A percentile compares a stretch with the other conserved stretches of the same genome.
These are phyloP conservation scores for Fraxinus paxiana DNA, from an alignment of 305 asterid species.

Conservation along the genomic window DNA sequence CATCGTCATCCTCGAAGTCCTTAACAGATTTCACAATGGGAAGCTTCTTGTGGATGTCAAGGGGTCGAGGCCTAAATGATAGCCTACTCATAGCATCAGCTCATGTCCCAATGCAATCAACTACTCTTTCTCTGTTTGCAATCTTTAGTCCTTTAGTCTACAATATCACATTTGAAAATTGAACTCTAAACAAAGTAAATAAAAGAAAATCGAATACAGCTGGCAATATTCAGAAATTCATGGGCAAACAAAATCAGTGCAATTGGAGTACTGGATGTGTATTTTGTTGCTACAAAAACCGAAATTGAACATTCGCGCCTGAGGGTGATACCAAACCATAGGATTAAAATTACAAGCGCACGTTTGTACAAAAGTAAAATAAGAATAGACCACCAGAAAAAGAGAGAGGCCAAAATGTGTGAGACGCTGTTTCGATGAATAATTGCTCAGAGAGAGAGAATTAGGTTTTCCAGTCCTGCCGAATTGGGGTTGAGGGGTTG, in stretches of 20 bases:
- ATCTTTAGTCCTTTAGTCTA: constrained; percentile 18
- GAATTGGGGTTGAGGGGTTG: background rate
- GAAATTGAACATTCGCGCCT: constrained; percentile 33
- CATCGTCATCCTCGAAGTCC: constrained; percentile 94
- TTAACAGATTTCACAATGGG: constrained; percentile 83
- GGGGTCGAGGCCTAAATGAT: constrained; percentile 97
- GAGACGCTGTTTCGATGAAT: background rate
- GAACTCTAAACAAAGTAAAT: background rate
- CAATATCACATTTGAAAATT: background rate
- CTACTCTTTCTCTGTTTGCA: constrained; percentile 25
- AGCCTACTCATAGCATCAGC: constrained; percentile 86
- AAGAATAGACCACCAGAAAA: constrained; percentile 11
- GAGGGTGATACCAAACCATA: constrained; percentile 22
- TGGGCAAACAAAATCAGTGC: background rate
- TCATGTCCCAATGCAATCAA: constrained; percentile 32
- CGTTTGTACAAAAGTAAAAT: background rate
- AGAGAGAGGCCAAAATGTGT: background rate
- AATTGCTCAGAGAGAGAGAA: constrained; percentile 3
- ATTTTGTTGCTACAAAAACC: constrained; percentile 29
- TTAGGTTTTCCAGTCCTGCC: constrained; percentile 27
- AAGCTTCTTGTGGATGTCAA: constrained; percentile 91
- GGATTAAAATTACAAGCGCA: constrained; percentile 12
- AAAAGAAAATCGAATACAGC: background rate
- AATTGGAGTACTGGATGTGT: background rate
- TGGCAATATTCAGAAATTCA: constrained; percentile 11